Conservation (phyloP, 228 moss, liverwort and hornwort species). For the Sphagnum magellanicum region DNA sequence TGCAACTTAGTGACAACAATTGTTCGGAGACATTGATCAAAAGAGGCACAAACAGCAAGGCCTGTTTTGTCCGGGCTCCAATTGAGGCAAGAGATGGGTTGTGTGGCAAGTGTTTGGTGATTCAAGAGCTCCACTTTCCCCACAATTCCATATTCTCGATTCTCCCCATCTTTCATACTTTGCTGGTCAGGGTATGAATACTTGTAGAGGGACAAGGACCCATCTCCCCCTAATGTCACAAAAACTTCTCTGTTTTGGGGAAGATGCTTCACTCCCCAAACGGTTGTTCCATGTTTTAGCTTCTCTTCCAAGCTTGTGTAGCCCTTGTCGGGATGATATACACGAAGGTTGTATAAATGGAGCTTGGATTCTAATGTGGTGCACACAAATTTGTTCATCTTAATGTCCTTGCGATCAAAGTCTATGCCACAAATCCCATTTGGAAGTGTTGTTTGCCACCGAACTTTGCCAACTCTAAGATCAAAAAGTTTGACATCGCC, state of each 20-base stretch:
- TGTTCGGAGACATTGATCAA: conserved; percentile 81
- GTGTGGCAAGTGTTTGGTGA: conserved; percentile 52
- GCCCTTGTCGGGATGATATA: conserved; percentile 45
- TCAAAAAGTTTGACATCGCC: conserved; percentile 90
- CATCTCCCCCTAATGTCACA: conserved; percentile 76
- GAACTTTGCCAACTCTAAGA: conserved; percentile 53
- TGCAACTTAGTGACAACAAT: conserved; percentile 72
- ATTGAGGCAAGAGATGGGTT: conserved; percentile 76
- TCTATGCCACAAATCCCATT: conserved; percentile 93
- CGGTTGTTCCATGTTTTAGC: conserved; percentile 64
- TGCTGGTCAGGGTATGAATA: conserved; percentile 78
- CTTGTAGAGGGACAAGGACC: conserved; percentile 72
- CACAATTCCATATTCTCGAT: conserved; percentile 40
- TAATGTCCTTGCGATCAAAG: conserved; percentile 91
- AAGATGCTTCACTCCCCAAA: conserved; percentile 78
- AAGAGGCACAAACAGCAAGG: conserved; percentile 77
- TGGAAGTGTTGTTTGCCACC: conserved; percentile 70
- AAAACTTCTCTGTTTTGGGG: conserved; percentile 89
- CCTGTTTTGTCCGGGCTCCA: conserved; percentile 83
- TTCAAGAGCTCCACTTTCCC: conserved; percentile 66
- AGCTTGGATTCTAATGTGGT: conserved; percentile 81
- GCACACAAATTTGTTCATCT: conserved; percentile 84
- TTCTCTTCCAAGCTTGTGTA: conserved; percentile 55
- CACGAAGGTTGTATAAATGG: conserved; percentile 74
- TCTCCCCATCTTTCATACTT: conserved; percentile 31